Percentiles rank a stretch among this genome's conserved stretches.
Evolutionary conservation across 495 filamentous ascomycete genomes (phyloP).

Genomic region (Barbatosphaeria neglecta): DNA sequence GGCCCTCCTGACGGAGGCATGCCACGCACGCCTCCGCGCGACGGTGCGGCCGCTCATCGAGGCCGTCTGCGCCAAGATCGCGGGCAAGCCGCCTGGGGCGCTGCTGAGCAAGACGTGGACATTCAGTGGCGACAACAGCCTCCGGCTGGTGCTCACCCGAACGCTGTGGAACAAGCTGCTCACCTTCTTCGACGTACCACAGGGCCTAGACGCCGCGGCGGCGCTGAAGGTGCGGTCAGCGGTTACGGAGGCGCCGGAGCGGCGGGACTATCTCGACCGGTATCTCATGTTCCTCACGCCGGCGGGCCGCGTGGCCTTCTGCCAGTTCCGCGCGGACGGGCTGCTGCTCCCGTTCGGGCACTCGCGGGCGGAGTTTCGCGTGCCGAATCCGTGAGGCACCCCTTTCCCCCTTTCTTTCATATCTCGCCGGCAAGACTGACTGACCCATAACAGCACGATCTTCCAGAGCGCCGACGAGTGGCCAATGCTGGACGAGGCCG

Average conservation of each 20-base stretch:
- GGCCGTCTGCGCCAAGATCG: slow-evolving; percentile 9
- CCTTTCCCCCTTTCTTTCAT: neutral
- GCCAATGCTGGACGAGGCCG: slow-evolving; percentile 10
- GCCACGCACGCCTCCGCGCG: slow-evolving; percentile 3
- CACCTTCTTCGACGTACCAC: slow-evolving; percentile 7
- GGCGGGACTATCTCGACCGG: slow-evolving; percentile 13
- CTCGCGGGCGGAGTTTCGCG: slow-evolving; percentile 10
- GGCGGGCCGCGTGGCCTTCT: slow-evolving; percentile 4
- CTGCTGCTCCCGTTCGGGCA: slow-evolving; percentile 20
- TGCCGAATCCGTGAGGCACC: slow-evolving; percentile 20
- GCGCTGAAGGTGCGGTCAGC: slow-evolving; percentile 9
- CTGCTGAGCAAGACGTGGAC: slow-evolving; percentile 11
- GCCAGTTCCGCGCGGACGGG: slow-evolving; percentile 17
- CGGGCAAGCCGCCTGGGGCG: slow-evolving; percentile 1
- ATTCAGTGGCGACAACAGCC: slow-evolving; percentile 2
- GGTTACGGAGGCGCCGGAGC: slow-evolving; percentile 10
- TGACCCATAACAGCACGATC: slow-evolving; percentile 5
- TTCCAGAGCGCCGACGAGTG: slow-evolving; percentile 4
- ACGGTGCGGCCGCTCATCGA: slow-evolving; percentile 7
- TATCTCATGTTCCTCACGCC: slow-evolving; percentile 3
- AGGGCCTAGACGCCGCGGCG: slow-evolving; percentile 2
- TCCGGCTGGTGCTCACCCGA: slow-evolving; percentile 11
- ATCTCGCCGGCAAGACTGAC: neutral
- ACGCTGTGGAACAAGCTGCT: slow-evolving; percentile 8
- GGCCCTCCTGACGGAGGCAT: slow-evolving; percentile 4